These are phyloP conservation scores for Magnusiomyces suaveolens DNA, from an alignment of 1,139 yeast species.

Conservation along the genomic window DNA sequence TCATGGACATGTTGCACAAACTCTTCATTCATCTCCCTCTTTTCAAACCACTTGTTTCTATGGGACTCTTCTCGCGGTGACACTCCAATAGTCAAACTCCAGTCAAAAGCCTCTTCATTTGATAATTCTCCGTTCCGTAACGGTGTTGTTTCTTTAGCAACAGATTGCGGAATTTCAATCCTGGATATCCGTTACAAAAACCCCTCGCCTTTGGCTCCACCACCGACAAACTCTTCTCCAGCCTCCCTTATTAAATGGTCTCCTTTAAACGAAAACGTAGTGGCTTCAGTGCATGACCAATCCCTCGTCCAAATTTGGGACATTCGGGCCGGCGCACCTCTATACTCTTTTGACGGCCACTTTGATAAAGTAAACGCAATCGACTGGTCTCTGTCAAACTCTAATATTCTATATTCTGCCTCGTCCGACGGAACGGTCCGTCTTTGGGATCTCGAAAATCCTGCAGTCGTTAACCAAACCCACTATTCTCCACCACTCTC, in stretches of 20 bases:
- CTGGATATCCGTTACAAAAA: slow-evolving; percentile 50
- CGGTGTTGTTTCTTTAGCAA: slow-evolving; percentile 53
- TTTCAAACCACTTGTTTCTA: slow-evolving; percentile 53
- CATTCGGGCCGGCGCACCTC: slow-evolving; percentile 46
- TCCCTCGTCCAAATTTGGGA: slow-evolving; percentile 65
- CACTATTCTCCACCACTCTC: neutral
- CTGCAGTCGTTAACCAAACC: neutral
- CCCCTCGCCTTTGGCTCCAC: slow-evolving; percentile 38
- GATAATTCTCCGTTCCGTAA: slow-evolving; percentile 43
- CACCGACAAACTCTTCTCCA: slow-evolving; percentile 30
- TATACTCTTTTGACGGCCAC: slow-evolving; percentile 50
- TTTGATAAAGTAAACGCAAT: slow-evolving; percentile 46
- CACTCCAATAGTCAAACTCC: slow-evolving; percentile 45
- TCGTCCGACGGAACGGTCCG: slow-evolving; percentile 63
- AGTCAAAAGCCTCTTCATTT: slow-evolving; percentile 46
- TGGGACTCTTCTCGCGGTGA: slow-evolving; percentile 61
- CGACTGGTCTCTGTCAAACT: slow-evolving; percentile 43
- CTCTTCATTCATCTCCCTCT: slow-evolving; percentile 46
- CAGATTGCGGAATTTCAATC: slow-evolving; percentile 60
- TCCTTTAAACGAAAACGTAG: slow-evolving; percentile 45
- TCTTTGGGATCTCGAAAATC: slow-evolving; percentile 51
- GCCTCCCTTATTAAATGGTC: slow-evolving; percentile 54
- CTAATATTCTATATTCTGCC: slow-evolving; percentile 51
- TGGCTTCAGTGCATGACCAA: slow-evolving; percentile 60
- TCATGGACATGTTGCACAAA: slow-evolving; percentile 37